Conservation (phyloP, 78 protist genomes). For the slime mould (Dictyostelium discoideum) region DNA sequence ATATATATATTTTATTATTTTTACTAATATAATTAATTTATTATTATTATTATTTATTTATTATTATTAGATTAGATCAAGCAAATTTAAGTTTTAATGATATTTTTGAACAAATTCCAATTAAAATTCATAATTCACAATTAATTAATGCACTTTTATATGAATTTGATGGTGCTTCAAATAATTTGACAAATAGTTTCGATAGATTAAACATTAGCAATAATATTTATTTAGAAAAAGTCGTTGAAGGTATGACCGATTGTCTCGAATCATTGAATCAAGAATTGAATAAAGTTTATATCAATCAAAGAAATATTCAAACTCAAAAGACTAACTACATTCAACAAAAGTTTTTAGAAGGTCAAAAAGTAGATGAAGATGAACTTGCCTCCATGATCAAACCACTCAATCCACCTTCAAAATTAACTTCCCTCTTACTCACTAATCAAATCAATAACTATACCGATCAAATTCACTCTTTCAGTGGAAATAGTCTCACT, state of each 20-base stretch:
- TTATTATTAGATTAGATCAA: slow-evolving; percentile 12
- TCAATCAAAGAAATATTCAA: slow-evolving; percentile 62
- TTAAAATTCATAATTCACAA: slow-evolving; percentile 86
- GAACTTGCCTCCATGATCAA: slow-evolving; percentile 47
- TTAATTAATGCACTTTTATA: slow-evolving; percentile 85
- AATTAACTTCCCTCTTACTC: slow-evolving; percentile 80
- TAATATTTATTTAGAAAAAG: slow-evolving; percentile 84
- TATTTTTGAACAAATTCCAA: slow-evolving; percentile 89
- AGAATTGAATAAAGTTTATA: slow-evolving; percentile 73
- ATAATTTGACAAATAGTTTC: slow-evolving; percentile 55
- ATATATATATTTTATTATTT: no score
- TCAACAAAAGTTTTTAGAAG: slow-evolving; percentile 54
- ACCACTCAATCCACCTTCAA: slow-evolving; percentile 75
- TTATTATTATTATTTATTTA: background rate
- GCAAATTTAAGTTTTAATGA: slow-evolving; percentile 73
- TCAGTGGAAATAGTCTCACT: slow-evolving; percentile 74
- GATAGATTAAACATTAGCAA: slow-evolving; percentile 85
- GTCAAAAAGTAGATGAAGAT: slow-evolving; percentile 61
- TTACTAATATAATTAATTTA: no score
- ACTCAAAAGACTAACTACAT: slow-evolving; percentile 57
- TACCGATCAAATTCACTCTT: slow-evolving; percentile 84
- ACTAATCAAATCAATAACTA: slow-evolving; percentile 85
- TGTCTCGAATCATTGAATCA: slow-evolving; percentile 76
- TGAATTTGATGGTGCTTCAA: slow-evolving; percentile 68
- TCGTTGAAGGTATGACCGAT: slow-evolving; percentile 86